Evolutionary conservation across 106 monocot genomes (phyloP), one percentile per base, ranked within the genome.

Genomic region (Narthecium ossifragum): DNA sequence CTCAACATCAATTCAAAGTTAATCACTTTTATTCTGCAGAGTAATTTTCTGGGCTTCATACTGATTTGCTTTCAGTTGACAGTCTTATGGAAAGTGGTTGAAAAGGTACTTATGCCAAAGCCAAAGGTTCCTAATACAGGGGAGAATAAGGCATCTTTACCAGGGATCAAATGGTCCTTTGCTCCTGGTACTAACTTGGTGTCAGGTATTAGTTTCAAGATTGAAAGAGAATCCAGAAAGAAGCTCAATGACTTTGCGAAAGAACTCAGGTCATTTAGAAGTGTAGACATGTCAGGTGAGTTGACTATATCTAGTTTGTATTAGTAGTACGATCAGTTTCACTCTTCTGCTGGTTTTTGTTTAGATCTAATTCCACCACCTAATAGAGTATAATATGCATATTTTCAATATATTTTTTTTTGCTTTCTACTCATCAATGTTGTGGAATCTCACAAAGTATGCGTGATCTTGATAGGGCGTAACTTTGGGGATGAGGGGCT

Each of bases 11-110:
- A n/a, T 66, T 45, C 8, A 53, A 8, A 3, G 12, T 25, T 45
- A 3, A 9, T 50, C 36, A 32, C 9, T 34, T 40, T n/a, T 37
- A 14, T 22, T 36, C 55, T 25, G 12, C 24, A 7, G 5, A 24
- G 11, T 58, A 46, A 40, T 59, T 29, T 34, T 40, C 10, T 63
- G n/a, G 68, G 57, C 39, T 18, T 22, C 25, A 28, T 73, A 45
- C 73, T 90, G 53, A 82, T 62, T 61, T 73, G 31, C 53, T 59
- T 81, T 71, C 60, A 73, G 79, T 49, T 71, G 76, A 65, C 75
- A 98, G 98, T 98, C 31, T 50, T 88, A 63, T 91, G 91, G 98
- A 98, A 84, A 67, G 71, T 98, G 61, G 83, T 98, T 55, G 91
- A 70, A 56, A 91, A 74, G 46, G 26, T 91, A 27, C 79, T 98